A percentile compares a stretch with the other conserved stretches of the same genome.
phyloP scores from a whole-genome alignment of 225 moss, liverwort and hornwort genomes.

The Pseudoscleropodium purum region DNA sequence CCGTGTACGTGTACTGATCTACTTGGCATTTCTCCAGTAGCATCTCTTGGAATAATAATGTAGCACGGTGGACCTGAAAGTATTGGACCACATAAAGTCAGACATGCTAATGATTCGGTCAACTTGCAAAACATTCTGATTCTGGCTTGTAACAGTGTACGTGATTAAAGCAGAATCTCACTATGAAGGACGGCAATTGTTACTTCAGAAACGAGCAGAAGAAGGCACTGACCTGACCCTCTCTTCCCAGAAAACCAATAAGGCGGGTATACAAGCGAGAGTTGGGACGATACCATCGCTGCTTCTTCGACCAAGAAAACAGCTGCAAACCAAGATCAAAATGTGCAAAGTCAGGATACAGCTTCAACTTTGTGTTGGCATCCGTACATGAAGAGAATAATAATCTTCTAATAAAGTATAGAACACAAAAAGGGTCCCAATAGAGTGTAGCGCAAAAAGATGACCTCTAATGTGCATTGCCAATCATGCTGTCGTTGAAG shows the following conservation, averaged over 20 bases:
- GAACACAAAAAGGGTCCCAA: not conserved
- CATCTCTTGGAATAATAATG: conserved; percentile 79
- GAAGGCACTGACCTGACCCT: conserved; percentile 44
- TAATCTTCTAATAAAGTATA: not conserved
- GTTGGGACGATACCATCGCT: conserved; percentile 68
- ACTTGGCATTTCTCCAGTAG: conserved; percentile 68
- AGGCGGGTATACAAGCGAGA: conserved; percentile 75
- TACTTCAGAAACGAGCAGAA: not conserved
- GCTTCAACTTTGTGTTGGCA: not conserved
- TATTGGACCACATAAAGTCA: not conserved
- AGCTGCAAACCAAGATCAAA: conserved; percentile 40
- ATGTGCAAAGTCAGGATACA: not conserved
- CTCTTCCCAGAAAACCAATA: conserved; percentile 78
- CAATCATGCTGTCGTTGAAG: conserved; percentile 74
- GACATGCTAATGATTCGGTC: not conserved
- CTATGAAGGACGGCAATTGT: not conserved
- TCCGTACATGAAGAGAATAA: not conserved
- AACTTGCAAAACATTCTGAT: not conserved
- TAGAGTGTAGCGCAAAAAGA: not conserved
- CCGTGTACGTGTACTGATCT: conserved; percentile 83
- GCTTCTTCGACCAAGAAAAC: conserved; percentile 83
- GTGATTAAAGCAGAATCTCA: not conserved
- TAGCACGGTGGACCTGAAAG: conserved; percentile 51
- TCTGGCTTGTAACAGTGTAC: not conserved
- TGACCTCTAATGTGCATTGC: conserved; percentile 68